phyloP scores from a whole-genome alignment of 176 grass and related monocot genomes.

The Raddia distichophylla region DNA sequence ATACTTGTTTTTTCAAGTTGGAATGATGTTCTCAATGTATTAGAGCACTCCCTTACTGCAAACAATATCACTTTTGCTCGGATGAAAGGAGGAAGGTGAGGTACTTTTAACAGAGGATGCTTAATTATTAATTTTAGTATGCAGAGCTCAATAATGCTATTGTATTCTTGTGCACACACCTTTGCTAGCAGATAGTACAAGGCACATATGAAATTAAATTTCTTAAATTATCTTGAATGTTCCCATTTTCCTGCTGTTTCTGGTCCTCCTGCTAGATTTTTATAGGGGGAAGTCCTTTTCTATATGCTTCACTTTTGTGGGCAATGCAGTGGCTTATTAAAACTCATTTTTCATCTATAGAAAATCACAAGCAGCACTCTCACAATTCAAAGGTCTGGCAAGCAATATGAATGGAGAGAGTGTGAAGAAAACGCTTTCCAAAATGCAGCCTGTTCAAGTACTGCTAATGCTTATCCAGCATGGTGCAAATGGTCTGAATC shows the following conservation, averaged over 20 bases:
- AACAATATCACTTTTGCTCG: conserved; percentile 78
- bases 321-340: conserved; percentile 29
- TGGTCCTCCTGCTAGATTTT: conserved; percentile 10
- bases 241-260: background rate
- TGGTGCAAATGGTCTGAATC: conserved; percentile 95
- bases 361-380: conserved; percentile 82
- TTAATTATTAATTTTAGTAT: background rate
- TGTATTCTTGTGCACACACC: background rate
- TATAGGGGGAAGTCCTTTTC: conserved; percentile 15
- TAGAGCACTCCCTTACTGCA: conserved; percentile 80
- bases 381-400: conserved; percentile 82
- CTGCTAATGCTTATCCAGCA: conserved; percentile 92
- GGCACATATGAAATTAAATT: background rate
- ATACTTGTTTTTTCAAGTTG: conserved; percentile 97
- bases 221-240: conserved; percentile 12
- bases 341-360: conserved; percentile 42
- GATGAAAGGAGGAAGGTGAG: conserved; percentile 99
- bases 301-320: conserved; percentile 32
- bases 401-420: conserved; percentile 38
- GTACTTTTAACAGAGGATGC: background rate
- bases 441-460: conserved; percentile 62
- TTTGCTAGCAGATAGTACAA: background rate
- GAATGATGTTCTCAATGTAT: conserved; percentile 91
- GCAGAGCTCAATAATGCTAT: conserved; percentile 29
- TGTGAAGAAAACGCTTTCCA: conserved; percentile 32